Evolutionary conservation across 2,329 filamentous ascomycete species (phyloP).

Genomic region (Alternaria brassicicola): DNA sequence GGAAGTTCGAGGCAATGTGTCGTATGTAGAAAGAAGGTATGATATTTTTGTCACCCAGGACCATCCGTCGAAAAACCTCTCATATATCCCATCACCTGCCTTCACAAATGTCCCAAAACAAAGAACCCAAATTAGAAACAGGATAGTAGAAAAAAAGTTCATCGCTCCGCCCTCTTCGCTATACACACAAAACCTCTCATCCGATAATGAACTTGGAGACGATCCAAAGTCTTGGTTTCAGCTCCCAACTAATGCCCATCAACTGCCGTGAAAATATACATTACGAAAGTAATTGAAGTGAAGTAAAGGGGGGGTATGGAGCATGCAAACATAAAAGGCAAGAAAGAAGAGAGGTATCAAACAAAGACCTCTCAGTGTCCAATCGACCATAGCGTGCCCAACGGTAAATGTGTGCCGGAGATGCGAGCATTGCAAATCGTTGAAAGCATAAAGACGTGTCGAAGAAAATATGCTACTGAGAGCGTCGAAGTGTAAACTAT

Average conservation of each 20-base stretch:
- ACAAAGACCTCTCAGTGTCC: constrained; percentile 5
- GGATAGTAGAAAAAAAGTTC: constrained; percentile 1
- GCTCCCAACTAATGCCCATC: not conserved
- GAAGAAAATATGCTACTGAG: constrained; percentile 16
- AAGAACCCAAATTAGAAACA: constrained; percentile 1
- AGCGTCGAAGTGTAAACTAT: constrained; percentile 4
- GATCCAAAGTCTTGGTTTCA: not conserved
- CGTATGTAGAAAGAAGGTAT: constrained; percentile 2
- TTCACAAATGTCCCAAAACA: not conserved
- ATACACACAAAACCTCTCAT: constrained; percentile 1
- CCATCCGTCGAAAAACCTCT: not conserved
- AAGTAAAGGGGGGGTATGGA: constrained; percentile 15
- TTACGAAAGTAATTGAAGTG: constrained; percentile 11
- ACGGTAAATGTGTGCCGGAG: constrained; percentile 17
- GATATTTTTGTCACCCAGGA: not conserved
- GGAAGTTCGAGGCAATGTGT: not conserved
- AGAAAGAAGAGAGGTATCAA: constrained; percentile 10
- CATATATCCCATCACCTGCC: not conserved
- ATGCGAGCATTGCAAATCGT: constrained; percentile 29
- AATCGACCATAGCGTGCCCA: constrained; percentile 14
- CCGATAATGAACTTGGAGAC: not conserved
- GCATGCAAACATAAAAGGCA: constrained; percentile 11
- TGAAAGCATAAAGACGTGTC: constrained; percentile 33
- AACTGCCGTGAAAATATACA: constrained; percentile 17
- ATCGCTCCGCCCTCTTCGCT: not conserved